Percentiles rank a stretch among this genome's conserved stretches.
Evolutionary conservation across 2,329 filamentous ascomycete species (phyloP).

Genomic region (Tolypocladium ovalisporum): DNA sequence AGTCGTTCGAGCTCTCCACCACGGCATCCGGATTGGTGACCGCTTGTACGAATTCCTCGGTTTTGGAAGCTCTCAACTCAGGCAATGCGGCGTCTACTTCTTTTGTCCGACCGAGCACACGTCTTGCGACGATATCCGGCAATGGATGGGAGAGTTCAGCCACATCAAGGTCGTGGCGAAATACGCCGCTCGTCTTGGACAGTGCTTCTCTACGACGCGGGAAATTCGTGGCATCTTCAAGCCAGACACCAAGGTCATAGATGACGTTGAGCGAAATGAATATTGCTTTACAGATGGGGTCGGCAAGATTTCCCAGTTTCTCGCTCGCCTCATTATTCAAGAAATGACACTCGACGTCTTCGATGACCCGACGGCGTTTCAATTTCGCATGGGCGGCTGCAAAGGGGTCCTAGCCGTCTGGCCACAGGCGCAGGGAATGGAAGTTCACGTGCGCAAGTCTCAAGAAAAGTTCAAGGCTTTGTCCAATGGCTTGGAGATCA

Average conservation of each 20-base stretch:
- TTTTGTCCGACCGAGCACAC: constrained; percentile 62
- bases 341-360: constrained; percentile 53
- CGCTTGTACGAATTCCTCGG: constrained; percentile 82
- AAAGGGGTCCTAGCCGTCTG: constrained; percentile 81
- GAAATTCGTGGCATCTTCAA: constrained; percentile 56
- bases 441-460: constrained; percentile 71
- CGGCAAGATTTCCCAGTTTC: constrained; percentile 74
- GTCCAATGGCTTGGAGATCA: constrained; percentile 71
- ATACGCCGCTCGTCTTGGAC: constrained; percentile 77
- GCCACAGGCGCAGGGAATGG: constrained; percentile 51
- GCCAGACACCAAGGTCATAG: constrained; percentile 46
- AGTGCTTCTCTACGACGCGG: constrained; percentile 90
- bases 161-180: constrained; percentile 81
- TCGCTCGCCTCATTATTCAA: constrained; percentile 62
- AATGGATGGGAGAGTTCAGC: constrained; percentile 77
- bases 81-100: constrained; percentile 87
- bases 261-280: constrained; percentile 58
- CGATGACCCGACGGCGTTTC: constrained; percentile 66
- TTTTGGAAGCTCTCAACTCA: constrained; percentile 90
- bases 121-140: constrained; percentile 65
- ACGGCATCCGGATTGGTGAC: constrained; percentile 75
- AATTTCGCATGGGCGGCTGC: constrained; percentile 85
- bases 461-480: constrained; percentile 76
- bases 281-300: constrained; percentile 85
- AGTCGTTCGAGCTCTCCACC: constrained; percentile 57